phyloP scores from a whole-genome alignment of 768 basidiomycete species.

The Termitomyces heimii region DNA sequence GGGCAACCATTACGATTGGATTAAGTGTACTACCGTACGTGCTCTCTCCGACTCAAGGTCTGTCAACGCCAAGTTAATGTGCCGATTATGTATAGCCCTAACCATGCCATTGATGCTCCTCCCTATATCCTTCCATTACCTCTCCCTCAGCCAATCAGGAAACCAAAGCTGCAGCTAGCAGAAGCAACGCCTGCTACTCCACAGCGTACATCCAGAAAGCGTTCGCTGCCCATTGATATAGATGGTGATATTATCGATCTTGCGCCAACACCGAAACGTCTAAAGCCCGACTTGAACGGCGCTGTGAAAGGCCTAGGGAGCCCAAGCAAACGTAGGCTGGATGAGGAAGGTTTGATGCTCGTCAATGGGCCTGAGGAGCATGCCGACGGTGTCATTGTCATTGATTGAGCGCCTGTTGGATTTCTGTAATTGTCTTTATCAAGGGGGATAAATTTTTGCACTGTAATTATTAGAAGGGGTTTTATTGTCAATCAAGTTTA shows the following conservation, averaged over 20 bases:
- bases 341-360: constrained; percentile 70
- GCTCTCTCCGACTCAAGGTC: constrained; percentile 12
- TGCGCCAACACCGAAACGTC: constrained; percentile 55
- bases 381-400: constrained; percentile 55
- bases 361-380: constrained; percentile 56
- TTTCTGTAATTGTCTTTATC: neutral
- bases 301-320: constrained; percentile 27
- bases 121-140: constrained; percentile 62
- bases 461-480: neutral
- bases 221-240: constrained; percentile 47
- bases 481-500: neutral
- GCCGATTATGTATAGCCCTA: constrained; percentile 34
- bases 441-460: neutral
- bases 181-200: constrained; percentile 36
- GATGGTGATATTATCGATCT: constrained; percentile 48
- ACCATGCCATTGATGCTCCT: constrained; percentile 45
- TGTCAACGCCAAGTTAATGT: constrained; percentile 3
- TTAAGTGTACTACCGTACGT: constrained; percentile 70
- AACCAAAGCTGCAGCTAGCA: constrained; percentile 31
- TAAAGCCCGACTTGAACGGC: constrained; percentile 19
- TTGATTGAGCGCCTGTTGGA: constrained; percentile 21
- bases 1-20: constrained; percentile 65
- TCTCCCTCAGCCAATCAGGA: constrained; percentile 49
- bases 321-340: constrained; percentile 61
- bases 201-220: constrained; percentile 41